Percentiles rank a stretch among this genome's conserved stretches.
Evolutionary conservation across 2,329 filamentous ascomycete species (phyloP).

Genomic region (Phaeosphaeriaceae sp.): DNA sequence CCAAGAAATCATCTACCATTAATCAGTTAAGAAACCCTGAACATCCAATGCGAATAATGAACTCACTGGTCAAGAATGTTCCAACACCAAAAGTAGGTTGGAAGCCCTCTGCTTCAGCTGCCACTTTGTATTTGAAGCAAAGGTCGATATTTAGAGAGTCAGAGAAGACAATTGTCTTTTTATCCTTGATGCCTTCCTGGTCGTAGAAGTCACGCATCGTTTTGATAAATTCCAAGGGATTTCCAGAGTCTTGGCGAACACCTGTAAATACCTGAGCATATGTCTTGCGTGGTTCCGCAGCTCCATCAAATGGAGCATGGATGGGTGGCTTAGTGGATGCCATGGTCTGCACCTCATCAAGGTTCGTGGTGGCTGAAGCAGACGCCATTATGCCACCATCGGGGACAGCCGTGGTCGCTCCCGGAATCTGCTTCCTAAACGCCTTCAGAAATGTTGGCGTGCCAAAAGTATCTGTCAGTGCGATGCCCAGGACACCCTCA

Average conservation of each 20-base stretch:
- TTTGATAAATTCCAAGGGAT: conserved; percentile 80
- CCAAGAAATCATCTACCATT: conserved; percentile 77
- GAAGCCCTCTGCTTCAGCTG: conserved; percentile 81
- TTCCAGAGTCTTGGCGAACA: conserved; percentile 88
- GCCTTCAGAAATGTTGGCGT: conserved; percentile 86
- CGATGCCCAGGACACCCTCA: conserved; percentile 80
- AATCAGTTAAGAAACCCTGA: conserved; percentile 16
- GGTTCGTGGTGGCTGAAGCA: conserved; percentile 50
- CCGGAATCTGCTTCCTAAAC: conserved; percentile 72
- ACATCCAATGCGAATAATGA: neutral
- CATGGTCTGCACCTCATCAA: conserved; percentile 43
- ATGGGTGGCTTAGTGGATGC: conserved; percentile 52
- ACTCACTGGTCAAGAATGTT: conserved; percentile 84
- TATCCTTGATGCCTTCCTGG: conserved; percentile 72
- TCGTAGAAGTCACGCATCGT: conserved; percentile 84
- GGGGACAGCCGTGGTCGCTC: conserved; percentile 49
- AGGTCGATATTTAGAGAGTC: conserved; percentile 91
- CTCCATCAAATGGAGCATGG: conserved; percentile 50
- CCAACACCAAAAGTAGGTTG: conserved; percentile 90
- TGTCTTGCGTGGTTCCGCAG: conserved; percentile 58
- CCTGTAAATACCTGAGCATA: conserved; percentile 86
- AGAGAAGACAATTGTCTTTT: conserved; percentile 93
- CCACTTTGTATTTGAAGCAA: conserved; percentile 86
- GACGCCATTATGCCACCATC: conserved; percentile 51
- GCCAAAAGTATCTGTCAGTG: conserved; percentile 95